phyloP scores from a whole-genome alignment of 352 stramenopile genomes.

The Globisporangium abappressorium region DNA sequence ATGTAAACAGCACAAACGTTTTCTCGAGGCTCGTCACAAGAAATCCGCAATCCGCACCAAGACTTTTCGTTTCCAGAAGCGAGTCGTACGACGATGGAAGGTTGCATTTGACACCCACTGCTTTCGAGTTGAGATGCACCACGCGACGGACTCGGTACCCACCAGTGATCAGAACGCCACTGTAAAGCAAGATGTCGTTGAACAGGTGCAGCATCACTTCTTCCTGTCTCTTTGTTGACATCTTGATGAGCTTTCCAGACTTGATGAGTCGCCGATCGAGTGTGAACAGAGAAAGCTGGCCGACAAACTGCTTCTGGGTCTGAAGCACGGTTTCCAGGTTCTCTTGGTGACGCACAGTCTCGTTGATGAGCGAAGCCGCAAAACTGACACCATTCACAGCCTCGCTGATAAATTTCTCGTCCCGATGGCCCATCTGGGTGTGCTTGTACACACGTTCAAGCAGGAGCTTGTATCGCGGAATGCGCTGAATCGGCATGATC shows the following conservation, averaged over 20 bases:
- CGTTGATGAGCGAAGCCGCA: slow-evolving; percentile 77
- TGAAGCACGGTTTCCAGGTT: slow-evolving; percentile 77
- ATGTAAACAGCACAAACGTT: slow-evolving; percentile 75
- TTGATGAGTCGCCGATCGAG: slow-evolving; percentile 55
- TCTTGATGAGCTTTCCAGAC: slow-evolving; percentile 74
- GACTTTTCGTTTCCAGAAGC: slow-evolving; percentile 43
- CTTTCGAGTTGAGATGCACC: slow-evolving; percentile 71
- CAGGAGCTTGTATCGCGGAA: slow-evolving; percentile 90
- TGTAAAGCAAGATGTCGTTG: slow-evolving; percentile 86
- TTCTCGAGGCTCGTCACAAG: slow-evolving; percentile 81
- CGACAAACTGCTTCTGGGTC: slow-evolving; percentile 74
- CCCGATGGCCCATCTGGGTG: slow-evolving; percentile 53
- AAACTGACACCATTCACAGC: slow-evolving; percentile 56
- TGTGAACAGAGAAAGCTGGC: slow-evolving; percentile 71
- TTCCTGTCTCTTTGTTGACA: slow-evolving; percentile 78
- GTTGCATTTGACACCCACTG: slow-evolving; percentile 58
- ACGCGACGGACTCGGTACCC: slow-evolving; percentile 70
- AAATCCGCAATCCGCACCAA: slow-evolving; percentile 60
- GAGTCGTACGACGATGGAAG: slow-evolving; percentile 48
- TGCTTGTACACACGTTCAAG: slow-evolving; percentile 75
- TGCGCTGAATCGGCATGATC: slow-evolving; percentile 92
- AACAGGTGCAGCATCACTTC: slow-evolving; percentile 85
- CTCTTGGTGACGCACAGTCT: slow-evolving; percentile 80
- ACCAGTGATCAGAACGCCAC: slow-evolving; percentile 64
- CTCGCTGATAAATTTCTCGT: slow-evolving; percentile 59